Evolutionary conservation across 139 green algal species (phyloP).

Genomic region (Picochlorum sp.): DNA sequence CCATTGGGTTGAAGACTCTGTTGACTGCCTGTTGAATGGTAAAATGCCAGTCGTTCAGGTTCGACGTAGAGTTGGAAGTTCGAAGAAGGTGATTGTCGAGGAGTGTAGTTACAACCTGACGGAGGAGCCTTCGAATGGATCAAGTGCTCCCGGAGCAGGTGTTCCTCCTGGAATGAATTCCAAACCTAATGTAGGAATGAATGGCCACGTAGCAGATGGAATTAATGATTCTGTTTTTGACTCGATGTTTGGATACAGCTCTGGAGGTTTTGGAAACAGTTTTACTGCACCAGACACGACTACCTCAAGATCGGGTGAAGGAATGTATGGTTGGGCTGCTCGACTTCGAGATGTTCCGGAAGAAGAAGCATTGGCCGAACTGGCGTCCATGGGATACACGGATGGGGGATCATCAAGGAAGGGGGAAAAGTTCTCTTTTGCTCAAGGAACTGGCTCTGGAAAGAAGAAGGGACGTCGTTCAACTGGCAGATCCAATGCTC

Average conservation of each 20-base stretch:
- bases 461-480: slow-evolving; percentile 10
- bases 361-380: slow-evolving; percentile 31
- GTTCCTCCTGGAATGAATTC: neutral
- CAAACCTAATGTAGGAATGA: neutral
- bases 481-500: neutral
- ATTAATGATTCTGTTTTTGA: slow-evolving; percentile 20
- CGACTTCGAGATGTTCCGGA: slow-evolving; percentile 36
- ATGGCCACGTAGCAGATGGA: neutral
- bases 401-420: neutral
- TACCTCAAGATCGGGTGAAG: neutral
- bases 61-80: slow-evolving; percentile 15
- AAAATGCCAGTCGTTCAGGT: slow-evolving; percentile 69
- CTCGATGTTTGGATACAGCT: slow-evolving; percentile 28
- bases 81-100: slow-evolving; percentile 18
- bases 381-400: slow-evolving; percentile 25
- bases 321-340: slow-evolving; percentile 43
- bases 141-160: neutral
- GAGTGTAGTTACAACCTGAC: slow-evolving; percentile 27
- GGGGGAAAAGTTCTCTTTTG: slow-evolving; percentile 3
- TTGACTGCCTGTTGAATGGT: slow-evolving; percentile 70
- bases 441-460: slow-evolving; percentile 1
- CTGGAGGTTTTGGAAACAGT: slow-evolving; percentile 7
- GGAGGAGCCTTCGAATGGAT: neutral
- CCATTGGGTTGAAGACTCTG: slow-evolving; percentile 69
- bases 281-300: neutral